Evolutionary conservation across 2,329 filamentous ascomycete species (phyloP), one percentile per base, ranked within the genome.

Genomic region (Fusarium brachygibbosum): DNA sequence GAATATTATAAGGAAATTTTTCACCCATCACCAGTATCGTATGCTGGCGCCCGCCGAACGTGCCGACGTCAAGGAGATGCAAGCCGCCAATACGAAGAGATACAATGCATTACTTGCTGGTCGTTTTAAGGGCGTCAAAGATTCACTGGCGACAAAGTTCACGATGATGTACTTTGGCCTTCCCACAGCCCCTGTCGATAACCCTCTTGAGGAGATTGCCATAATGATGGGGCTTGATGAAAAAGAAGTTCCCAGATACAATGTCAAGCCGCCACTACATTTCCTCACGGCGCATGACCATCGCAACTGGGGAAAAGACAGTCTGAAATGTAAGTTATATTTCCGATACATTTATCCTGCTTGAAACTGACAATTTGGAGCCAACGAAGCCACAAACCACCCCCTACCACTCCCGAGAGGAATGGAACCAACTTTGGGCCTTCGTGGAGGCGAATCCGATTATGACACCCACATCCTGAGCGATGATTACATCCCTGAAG

Each of bases 101-200:
- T 82, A 79, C 66, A 29, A 68, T 5, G 32, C 60, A 0, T 68
- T 82, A 17, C 66, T 83, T 6, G 29, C 64, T 5, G 71, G 68
- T 3, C 74, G 76, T 1, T 81, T 82, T 60, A 73, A 72, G 12
- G 72, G 60, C 7, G 62, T 75, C 10, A 25, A 61, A 2, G 64
- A 74, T 6, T 74, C 75, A 2, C 58, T 83, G 17, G 75, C 76
- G 4, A 77, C 79, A n/a, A 85, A 84, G 69, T 59, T 86, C 58
- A 75, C 83, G 0, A 79, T 84, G 75, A 75, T 84, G 44, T 84
- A 81, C 70, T 85, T 85, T 61, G 84, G 83, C 1, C 69, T 85
- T 8, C 82, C 82, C 0, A 76, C 84, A 5, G 81, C 80, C 50
- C 82, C 84, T 13, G 61, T 78, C 11, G 41, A 66, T 2, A 61